Base-by-base conservation (phyloP, 345 rosid species). In the Gossypium ekmanianum region DNA sequence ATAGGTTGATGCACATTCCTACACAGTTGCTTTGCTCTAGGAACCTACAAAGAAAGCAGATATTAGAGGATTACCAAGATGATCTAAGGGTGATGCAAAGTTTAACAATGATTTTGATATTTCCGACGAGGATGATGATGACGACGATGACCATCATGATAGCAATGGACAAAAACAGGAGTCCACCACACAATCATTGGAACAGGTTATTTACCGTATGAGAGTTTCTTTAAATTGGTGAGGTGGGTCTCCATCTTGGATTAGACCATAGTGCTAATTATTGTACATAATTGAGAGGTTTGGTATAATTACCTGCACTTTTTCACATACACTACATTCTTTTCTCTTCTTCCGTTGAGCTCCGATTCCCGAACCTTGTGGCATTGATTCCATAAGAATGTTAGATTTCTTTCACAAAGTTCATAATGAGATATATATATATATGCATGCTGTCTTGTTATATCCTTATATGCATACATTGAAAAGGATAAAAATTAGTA, bases 1-100 rank as follows among this genome's bases (percentile, higher is more conserved):
- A 95, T 13, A 95, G 84, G 81, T 95, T 92, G 52, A 89, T 89
- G 80, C 99, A 95, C 97, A 89, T 90, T 43, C 99, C 96, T 11
- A 88, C 89, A 75, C 99, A 95, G 76, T 89, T 90, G 43, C 87
- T 81, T 81, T 90, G 90, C 81, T 91, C 99, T 55, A 95, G 84
- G 81, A 95, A 90, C 87, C 99, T 94, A 81, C 73, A 80, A 72
- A 72, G 61, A 12, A 64, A 67, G 2, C 22, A 27, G 27, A 29
- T 10, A 47, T 34, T 18, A 18, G 22, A 45, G 63, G 29, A 13
- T 48, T 64, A 48, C 50, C 41, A 27, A 48, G 66, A 64, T 83
- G 80, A 85, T 73, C 77, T 41, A 71, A 76, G 77, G 74, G 70
- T 71, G 81, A 75, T 51, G 63, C 14, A 44, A 73, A 48, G 13